A percentile compares a stretch with the other conserved stretches of the same genome.
Evolutionary conservation across 2,329 filamentous ascomycete species (phyloP).

Genomic region (Capronia coronata): DNA sequence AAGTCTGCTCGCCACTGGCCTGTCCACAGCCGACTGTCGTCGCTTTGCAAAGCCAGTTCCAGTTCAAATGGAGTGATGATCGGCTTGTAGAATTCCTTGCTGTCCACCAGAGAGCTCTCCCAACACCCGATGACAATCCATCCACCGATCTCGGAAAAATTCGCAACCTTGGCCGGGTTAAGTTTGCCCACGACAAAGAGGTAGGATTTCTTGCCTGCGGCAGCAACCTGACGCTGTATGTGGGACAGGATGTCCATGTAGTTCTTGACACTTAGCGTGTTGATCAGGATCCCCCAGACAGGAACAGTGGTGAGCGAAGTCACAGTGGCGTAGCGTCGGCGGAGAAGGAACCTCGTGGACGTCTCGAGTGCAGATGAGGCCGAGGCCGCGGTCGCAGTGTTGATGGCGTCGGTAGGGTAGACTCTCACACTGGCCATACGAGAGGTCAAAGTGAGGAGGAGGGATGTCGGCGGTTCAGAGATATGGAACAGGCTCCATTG

Average conservation of each 20-base stretch:
- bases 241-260: slow-evolving; percentile 75
- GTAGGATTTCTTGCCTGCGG: slow-evolving; percentile 88
- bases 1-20: slow-evolving; percentile 87
- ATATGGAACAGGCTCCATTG: slow-evolving; percentile 79
- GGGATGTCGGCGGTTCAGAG: slow-evolving; percentile 68
- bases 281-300: slow-evolving; percentile 89
- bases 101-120: slow-evolving; percentile 90
- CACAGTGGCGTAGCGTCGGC: slow-evolving; percentile 81
- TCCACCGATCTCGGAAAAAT: slow-evolving; percentile 89
- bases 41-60: slow-evolving; percentile 65
- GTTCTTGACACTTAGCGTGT: slow-evolving; percentile 86
- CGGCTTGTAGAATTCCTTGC: slow-evolving; percentile 78
- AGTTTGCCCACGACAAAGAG: slow-evolving; percentile 95
- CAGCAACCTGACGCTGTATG: slow-evolving; percentile 64
- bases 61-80: slow-evolving; percentile 95
- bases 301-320: slow-evolving; percentile 72
- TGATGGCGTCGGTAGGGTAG: slow-evolving; percentile 57
- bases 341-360: slow-evolving; percentile 55
- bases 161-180: slow-evolving; percentile 91
- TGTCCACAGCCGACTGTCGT: slow-evolving; percentile 74
- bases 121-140: slow-evolving; percentile 98
- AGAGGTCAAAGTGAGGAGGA: slow-evolving; percentile 80
- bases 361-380: slow-evolving; percentile 38
- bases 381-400: slow-evolving; percentile 64
- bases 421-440: slow-evolving; percentile 74